Evolutionary conservation across 768 basidiomycete genomes (phyloP).

Genomic region (Chlorophyllum brunneum): DNA sequence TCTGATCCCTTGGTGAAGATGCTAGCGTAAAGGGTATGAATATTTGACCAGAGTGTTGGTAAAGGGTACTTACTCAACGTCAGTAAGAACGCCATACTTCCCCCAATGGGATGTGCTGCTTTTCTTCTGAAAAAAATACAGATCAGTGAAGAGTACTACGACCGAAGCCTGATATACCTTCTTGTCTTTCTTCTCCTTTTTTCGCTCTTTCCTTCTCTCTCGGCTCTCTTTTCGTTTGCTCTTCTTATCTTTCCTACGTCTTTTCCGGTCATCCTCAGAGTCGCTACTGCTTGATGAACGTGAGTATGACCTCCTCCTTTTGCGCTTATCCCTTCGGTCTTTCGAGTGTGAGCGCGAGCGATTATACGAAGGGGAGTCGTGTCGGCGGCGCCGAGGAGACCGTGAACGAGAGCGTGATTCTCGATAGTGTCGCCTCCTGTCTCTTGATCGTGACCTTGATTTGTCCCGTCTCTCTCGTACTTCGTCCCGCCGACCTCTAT

Average conservation of each 20-base stretch:
- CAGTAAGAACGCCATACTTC: conserved; percentile 83
- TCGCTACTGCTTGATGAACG: conserved; percentile 30
- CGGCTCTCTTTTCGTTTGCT: conserved; percentile 43
- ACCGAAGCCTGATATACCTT: conserved; percentile 39
- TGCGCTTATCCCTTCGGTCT: conserved; percentile 20
- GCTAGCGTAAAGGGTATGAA: conserved; percentile 33
- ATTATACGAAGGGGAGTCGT: conserved; percentile 22
- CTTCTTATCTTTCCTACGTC: conserved; percentile 43
- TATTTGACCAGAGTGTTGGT: background rate
- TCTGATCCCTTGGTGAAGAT: conserved; percentile 81
- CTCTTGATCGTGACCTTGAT: conserved; percentile 21
- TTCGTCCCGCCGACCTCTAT: conserved; percentile 5
- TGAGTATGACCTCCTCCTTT: conserved; percentile 32
- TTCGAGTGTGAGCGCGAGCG: conserved; percentile 24
- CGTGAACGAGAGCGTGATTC: conserved; percentile 20
- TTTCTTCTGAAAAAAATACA: conserved; percentile 57
- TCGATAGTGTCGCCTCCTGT: conserved; percentile 11
- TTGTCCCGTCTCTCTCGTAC: conserved; percentile 16
- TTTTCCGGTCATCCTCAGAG: conserved; percentile 35
- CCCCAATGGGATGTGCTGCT: conserved; percentile 75
- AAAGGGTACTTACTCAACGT: conserved; percentile 68
- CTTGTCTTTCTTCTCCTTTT: conserved; percentile 60
- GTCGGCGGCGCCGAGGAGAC: conserved; percentile 24
- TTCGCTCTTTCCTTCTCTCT: conserved; percentile 27
- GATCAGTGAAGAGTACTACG: background rate